Conservation (phyloP, 495 filamentous ascomycete species). For the Chaetomium tenue region DNA sequence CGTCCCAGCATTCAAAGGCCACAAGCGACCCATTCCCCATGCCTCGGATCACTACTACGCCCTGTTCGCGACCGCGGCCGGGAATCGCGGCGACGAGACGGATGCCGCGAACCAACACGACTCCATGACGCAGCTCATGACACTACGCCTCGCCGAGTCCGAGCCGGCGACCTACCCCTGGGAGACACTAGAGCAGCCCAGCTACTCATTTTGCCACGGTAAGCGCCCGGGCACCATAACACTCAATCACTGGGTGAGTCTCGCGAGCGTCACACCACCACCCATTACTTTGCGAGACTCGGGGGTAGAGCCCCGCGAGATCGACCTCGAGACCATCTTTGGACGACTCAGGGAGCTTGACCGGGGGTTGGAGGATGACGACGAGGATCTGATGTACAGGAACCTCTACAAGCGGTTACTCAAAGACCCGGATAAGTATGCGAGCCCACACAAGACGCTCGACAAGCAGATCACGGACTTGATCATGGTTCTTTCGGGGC, state of each 20-base stretch:
- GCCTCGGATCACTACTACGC: slow-evolving; percentile 51
- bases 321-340: slow-evolving; percentile 52
- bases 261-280: slow-evolving; percentile 49
- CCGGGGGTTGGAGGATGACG: slow-evolving; percentile 56
- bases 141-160: slow-evolving; percentile 41
- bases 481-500: slow-evolving; percentile 59
- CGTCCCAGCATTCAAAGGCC: slow-evolving; percentile 48
- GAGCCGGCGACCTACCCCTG: slow-evolving; percentile 50
- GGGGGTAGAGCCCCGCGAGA: slow-evolving; percentile 52
- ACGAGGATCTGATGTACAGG: slow-evolving; percentile 53
- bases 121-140: slow-evolving; percentile 51
- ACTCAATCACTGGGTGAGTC: slow-evolving; percentile 56
- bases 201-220: slow-evolving; percentile 59
- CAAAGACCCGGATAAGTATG: slow-evolving; percentile 51
- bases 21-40: slow-evolving; percentile 48
- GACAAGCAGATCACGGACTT: slow-evolving; percentile 68
- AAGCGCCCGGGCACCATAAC: slow-evolving; percentile 59
- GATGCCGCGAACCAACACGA: slow-evolving; percentile 48
- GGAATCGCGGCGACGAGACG: slow-evolving; percentile 46
- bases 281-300: slow-evolving; percentile 50
- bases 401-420: slow-evolving; percentile 53
- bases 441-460: slow-evolving; percentile 54
- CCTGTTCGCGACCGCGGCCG: slow-evolving; percentile 48
- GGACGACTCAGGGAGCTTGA: slow-evolving; percentile 57
- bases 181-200: slow-evolving; percentile 66